Percentiles rank a stretch among this genome's conserved stretches.
Conservation (phyloP, 2,329 filamentous ascomycete species). For the Pseudopyrenochaeta lycopersici region DNA sequence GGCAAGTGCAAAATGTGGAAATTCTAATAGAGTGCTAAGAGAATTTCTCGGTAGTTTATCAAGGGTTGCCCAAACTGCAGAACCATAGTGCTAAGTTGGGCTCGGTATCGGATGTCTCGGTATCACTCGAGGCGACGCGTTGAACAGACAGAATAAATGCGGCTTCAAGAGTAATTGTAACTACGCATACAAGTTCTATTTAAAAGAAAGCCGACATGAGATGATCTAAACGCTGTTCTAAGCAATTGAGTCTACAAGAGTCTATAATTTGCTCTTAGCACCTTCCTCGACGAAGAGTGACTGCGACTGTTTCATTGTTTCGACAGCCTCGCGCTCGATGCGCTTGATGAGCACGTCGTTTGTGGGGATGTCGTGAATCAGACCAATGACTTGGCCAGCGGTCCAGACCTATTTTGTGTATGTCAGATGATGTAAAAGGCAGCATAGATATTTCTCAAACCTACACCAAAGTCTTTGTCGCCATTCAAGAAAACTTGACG, state of each 20-base stretch:
- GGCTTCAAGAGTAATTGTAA: no score
- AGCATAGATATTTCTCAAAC: conserved; percentile 7
- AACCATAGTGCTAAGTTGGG: no score
- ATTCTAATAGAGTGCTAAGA: no score
- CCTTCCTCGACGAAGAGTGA: conserved; percentile 45
- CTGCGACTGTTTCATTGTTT: conserved; percentile 51
- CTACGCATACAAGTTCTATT: no score
- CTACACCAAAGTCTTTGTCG: conserved; percentile 80
- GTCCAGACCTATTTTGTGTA: conserved; percentile 84
- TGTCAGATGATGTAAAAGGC: conserved; percentile 11
- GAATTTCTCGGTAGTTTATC: no score
- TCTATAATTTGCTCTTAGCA: conserved; percentile 55
- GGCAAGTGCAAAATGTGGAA: no score
- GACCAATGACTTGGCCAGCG: conserved; percentile 86
- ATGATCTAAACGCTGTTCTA: not conserved
- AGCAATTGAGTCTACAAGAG: not conserved
- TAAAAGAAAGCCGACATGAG: no score
- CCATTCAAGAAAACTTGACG: conserved; percentile 92
- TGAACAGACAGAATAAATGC: no score
- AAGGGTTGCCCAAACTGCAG: no score
- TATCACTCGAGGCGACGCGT: no score
- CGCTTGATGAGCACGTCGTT: conserved; percentile 56
- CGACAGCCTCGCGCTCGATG: conserved; percentile 57
- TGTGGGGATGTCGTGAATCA: conserved; percentile 62
- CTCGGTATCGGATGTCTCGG: no score